Evolutionary conservation across 2,329 filamentous ascomycete genomes (phyloP), one percentile per base, ranked within the genome.

Genomic region (Fusarium euwallaceae): DNA sequence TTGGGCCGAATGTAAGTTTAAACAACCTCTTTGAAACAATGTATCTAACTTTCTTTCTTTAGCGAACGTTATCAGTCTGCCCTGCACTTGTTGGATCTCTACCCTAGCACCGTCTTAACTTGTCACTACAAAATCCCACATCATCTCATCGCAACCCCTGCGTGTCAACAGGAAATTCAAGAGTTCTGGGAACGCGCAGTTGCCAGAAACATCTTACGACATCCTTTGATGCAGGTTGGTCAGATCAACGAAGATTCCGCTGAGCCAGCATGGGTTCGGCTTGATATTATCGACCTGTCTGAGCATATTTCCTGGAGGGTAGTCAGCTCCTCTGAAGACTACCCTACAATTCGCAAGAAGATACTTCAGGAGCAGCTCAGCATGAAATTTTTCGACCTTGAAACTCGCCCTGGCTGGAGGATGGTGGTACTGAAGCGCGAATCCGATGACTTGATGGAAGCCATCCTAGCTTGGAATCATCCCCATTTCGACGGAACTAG

Each of bases 151-250:
- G 10, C 14, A 36, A 12, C 24, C 2, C 37, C 51, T 16, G 43
- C 14, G 2, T 12, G 6, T 16, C 39, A 58, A 17, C 20, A 2
- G 0, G 14, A 45, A 6, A 53, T 67, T n/a, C 32, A 51, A 9
- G 20, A 64, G 11, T 45, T 29, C 24, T 45, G 75, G 27, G 72
- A 74, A 58, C 22, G n/a, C 2, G 73, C 43, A 48, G 22, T 48
- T 29, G 75, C 75, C 0, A 48, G 59, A 6, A 70, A 64, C 2
- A 53, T 76, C 9, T 24, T 76, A 4, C 67, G 72, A 14, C 76
- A 79, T 36, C 66, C 72, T 6, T 24, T 73, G 16, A 55, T 78
- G 37, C 78, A 80, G 32, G 75, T 71, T 22, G 78, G 73, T 10
- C n/a, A 76, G 7, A 8, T 56, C 16, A 48, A 69, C 12, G 67